Conservation (phyloP, 768 basidiomycete species). For the Pleurotus sapidus region DNA sequence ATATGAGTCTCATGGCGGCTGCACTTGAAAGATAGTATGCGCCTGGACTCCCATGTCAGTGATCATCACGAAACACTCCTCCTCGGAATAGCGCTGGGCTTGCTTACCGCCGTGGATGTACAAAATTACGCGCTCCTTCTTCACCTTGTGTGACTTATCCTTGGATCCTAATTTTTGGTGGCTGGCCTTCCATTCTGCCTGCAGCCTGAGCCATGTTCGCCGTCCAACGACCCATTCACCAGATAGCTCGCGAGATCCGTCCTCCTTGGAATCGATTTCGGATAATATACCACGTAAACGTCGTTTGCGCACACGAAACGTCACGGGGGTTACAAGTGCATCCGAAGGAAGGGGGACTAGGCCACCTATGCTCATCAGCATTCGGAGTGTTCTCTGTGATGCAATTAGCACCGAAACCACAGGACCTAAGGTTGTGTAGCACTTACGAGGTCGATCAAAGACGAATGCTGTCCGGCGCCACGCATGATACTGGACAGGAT, state of each 20-base stretch:
- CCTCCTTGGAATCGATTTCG: constrained; percentile 70
- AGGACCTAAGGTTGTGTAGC: not conserved
- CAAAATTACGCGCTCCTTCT: constrained; percentile 79
- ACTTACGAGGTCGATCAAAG: constrained; percentile 79
- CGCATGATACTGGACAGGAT: constrained; percentile 83
- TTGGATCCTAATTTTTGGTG: constrained; percentile 19
- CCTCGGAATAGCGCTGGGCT: not conserved
- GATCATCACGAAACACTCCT: not conserved
- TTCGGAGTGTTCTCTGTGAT: constrained; percentile 44
- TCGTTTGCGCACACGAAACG: constrained; percentile 76
- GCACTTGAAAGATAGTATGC: constrained; percentile 94
- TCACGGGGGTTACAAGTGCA: constrained; percentile 92
- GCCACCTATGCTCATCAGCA: constrained; percentile 75
- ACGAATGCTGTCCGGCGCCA: constrained; percentile 76
- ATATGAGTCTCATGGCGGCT: constrained; percentile 85
- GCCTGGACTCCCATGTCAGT: constrained; percentile 41
- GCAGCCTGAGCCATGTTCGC: constrained; percentile 83
- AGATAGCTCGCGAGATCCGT: constrained; percentile 74
- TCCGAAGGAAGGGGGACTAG: constrained; percentile 87
- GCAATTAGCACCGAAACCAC: constrained; percentile 3
- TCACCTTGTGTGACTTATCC: constrained; percentile 13
- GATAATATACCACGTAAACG: constrained; percentile 77
- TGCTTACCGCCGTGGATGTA: constrained; percentile 88
- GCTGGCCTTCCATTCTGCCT: constrained; percentile 73
- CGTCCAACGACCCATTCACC: constrained; percentile 99